A percentile compares a stretch with the other conserved stretches of the same genome.
Conservation (phyloP, 768 basidiomycete genomes). For the Phaeotremella fagi region DNA sequence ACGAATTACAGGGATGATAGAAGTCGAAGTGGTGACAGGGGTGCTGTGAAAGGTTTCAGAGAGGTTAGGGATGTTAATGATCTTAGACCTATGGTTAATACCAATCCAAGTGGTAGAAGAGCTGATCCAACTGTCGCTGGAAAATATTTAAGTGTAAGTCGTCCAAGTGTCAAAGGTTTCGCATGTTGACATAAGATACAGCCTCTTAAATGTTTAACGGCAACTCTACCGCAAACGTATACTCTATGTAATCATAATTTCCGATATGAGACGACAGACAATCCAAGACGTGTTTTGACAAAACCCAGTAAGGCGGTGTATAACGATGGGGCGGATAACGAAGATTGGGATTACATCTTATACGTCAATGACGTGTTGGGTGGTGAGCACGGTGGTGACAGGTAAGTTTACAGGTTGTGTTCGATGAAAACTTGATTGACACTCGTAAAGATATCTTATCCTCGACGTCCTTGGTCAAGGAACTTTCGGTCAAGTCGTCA, state of each 20-base stretch:
- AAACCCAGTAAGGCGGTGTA: slow-evolving; percentile 94
- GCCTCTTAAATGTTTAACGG: slow-evolving; percentile 70
- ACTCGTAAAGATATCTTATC: slow-evolving; percentile 71
- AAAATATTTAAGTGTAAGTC: slow-evolving; percentile 71
- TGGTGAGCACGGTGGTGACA: slow-evolving; percentile 76
- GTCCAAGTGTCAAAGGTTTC: not conserved
- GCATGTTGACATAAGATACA: slow-evolving; percentile 31
- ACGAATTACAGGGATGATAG: slow-evolving; percentile 2
- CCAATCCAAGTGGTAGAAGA: slow-evolving; percentile 61
- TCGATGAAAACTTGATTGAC: slow-evolving; percentile 11
- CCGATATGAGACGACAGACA: slow-evolving; percentile 88
- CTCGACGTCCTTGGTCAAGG: slow-evolving; percentile 97
- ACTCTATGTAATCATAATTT: slow-evolving; percentile 91
- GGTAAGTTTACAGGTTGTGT: slow-evolving; percentile 58
- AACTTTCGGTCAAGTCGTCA: slow-evolving; percentile 98
- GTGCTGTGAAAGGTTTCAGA: slow-evolving; percentile 59
- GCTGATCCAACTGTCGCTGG: slow-evolving; percentile 65
- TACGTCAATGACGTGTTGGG: slow-evolving; percentile 99
- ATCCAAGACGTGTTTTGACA: slow-evolving; percentile 92
- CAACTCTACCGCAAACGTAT: slow-evolving; percentile 82
- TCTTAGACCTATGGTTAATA: slow-evolving; percentile 68
- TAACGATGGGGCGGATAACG: slow-evolving; percentile 97
- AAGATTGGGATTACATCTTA: slow-evolving; percentile 98
- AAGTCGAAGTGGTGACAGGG: slow-evolving; percentile 5
- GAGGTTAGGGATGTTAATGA: slow-evolving; percentile 72